Evolutionary conservation across 2,329 filamentous ascomycete species (phyloP).

Genomic region (Acrocalymma vagum): DNA sequence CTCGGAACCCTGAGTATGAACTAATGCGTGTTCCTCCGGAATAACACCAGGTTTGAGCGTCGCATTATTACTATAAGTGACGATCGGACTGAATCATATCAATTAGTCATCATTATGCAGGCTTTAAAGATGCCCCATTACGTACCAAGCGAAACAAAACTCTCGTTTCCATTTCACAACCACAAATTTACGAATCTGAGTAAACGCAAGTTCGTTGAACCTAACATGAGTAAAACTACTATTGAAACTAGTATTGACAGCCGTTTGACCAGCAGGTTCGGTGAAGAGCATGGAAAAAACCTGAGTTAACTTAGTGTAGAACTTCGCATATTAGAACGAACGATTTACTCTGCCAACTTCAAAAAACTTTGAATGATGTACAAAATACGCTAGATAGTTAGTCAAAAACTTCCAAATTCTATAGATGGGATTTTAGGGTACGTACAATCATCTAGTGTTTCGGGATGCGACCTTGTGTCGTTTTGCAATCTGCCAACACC

Average conservation of each 20-base stretch:
- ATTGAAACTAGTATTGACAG: not conserved
- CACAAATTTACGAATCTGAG: slow-evolving; percentile 37
- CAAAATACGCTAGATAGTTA: no score
- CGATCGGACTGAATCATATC: slow-evolving; percentile 41
- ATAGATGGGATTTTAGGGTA: no score
- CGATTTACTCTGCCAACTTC: no score
- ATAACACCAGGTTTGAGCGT: slow-evolving; percentile 45
- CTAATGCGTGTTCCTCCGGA: slow-evolving; percentile 44
- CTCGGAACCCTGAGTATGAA: no score
- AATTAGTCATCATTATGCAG: not conserved
- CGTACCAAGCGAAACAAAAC: slow-evolving; percentile 35
- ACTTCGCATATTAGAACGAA: no score
- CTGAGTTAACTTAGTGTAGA: no score
- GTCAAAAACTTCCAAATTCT: no score
- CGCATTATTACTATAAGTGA: slow-evolving; percentile 47
- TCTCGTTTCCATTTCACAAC: slow-evolving; percentile 23
- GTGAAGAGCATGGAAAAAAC: slow-evolving; percentile 32
- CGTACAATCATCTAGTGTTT: no score
- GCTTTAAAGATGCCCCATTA: no score
- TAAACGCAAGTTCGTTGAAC: slow-evolving; percentile 21
- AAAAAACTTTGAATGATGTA: no score
- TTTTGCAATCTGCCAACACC: no score
- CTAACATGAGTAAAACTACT: slow-evolving; percentile 19
- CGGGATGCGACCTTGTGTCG: no score
- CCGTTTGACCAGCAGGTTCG: slow-evolving; percentile 19